phyloP scores from a whole-genome alignment of 345 rosid genomes.

The Zanthoxylum bungeanum region DNA sequence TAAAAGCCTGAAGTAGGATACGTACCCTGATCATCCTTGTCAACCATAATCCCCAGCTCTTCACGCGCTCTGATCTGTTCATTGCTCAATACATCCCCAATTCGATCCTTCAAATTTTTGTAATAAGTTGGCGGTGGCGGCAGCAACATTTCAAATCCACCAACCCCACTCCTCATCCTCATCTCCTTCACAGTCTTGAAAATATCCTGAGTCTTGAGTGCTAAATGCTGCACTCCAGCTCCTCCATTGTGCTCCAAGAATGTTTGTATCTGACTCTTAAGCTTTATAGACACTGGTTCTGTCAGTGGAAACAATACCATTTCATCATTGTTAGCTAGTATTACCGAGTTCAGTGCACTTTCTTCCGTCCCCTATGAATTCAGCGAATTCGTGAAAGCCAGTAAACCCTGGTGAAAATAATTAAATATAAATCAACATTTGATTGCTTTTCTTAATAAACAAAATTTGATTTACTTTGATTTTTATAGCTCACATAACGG shows the following conservation, averaged over 20 bases:
- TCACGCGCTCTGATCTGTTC: conserved; percentile 83
- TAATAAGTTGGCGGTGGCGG: too few relatives aligned
- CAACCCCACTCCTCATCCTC: too few relatives aligned
- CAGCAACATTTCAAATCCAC: too few relatives aligned
- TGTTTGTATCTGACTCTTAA: conserved; percentile 93
- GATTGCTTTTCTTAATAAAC: too few relatives aligned
- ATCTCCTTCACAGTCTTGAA: too few relatives aligned
- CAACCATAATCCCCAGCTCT: too few relatives aligned
- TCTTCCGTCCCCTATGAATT: conserved; percentile 86
- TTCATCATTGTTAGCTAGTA: conserved; percentile 71
- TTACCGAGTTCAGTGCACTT: conserved; percentile 78
- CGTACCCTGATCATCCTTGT: too few relatives aligned
- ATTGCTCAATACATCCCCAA: conserved; percentile 64
- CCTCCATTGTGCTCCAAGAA: conserved; percentile 83
- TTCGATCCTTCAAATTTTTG: too few relatives aligned
- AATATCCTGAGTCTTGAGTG: too few relatives aligned
- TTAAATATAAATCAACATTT: too few relatives aligned
- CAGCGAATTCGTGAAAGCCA: conserved; percentile 87
- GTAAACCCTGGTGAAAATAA: conserved; percentile 60
- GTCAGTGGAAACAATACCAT: conserved; percentile 72
- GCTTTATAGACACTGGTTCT: conserved; percentile 79
- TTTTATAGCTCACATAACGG: conserved; percentile 57
- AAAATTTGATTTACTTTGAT: conserved; percentile 30
- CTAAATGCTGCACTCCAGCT: too few relatives aligned
- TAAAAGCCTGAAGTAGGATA: conserved; percentile 84